Evolutionary conservation across 768 basidiomycete genomes (phyloP).

Genomic region (Udeniomyces megalosporus): DNA sequence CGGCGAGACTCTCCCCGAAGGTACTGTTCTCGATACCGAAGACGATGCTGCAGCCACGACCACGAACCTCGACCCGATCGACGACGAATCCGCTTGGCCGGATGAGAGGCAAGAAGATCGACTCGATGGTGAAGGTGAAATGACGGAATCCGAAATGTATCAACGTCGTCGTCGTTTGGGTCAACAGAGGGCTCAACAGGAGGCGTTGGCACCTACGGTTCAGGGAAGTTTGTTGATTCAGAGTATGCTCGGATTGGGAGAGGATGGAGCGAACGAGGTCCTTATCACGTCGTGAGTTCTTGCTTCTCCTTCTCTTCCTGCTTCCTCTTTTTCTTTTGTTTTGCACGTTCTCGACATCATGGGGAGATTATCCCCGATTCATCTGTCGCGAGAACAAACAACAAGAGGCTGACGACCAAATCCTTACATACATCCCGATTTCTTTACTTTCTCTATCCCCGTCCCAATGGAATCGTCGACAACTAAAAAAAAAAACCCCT

Average conservation of each 20-base stretch:
- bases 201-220: constrained; percentile 46
- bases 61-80: neutral
- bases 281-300: constrained; percentile 50
- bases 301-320: neutral
- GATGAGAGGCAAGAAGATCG: constrained; percentile 10
- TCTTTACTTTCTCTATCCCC: too few species aligned
- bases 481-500: too few species aligned
- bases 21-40: constrained; percentile 8
- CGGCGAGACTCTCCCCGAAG: constrained; percentile 8
- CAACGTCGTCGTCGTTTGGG: neutral
- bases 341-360: too few species aligned
- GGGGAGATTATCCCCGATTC: too few species aligned
- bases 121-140: constrained; percentile 22
- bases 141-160: constrained; percentile 9
- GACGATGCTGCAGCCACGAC: neutral
- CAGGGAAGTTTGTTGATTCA: constrained; percentile 79
- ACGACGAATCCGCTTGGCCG: constrained; percentile 5
- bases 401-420: too few species aligned
- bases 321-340: neutral
- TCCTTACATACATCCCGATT: too few species aligned
- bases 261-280: constrained; percentile 44
- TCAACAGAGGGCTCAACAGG: neutral
- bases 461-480: too few species aligned
- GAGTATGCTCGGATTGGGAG: constrained; percentile 49
- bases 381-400: too few species aligned